phyloP scores from a whole-genome alignment of 2,329 filamentous ascomycete species.

The Colletotrichum tofieldiae region DNA sequence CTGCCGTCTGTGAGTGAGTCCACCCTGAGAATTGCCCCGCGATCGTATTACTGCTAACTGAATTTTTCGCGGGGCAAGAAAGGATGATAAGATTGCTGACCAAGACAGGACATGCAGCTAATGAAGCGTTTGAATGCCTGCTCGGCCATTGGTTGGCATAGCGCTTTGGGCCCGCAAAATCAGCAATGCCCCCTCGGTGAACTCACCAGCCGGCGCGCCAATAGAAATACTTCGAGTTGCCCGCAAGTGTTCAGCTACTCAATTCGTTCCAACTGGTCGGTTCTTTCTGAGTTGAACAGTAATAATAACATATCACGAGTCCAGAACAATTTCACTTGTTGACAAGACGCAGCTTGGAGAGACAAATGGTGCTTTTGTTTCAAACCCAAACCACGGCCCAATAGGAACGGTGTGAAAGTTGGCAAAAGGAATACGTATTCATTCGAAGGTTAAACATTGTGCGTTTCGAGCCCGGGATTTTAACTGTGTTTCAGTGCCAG shows the following conservation, averaged over 20 bases:
- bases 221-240: not conserved
- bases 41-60: conserved; percentile 30
- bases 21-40: conserved; percentile 28
- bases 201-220: too few species aligned
- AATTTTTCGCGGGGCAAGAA: conserved; percentile 40
- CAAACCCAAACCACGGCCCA: not conserved
- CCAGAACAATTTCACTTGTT: not conserved
- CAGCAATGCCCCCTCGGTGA: not conserved
- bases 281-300: not conserved
- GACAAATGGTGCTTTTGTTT: not conserved
- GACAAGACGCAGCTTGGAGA: not conserved
- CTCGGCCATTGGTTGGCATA: not conserved
- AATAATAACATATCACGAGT: not conserved
- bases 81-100: conserved; percentile 28
- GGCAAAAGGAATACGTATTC: not conserved
- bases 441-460: not conserved
- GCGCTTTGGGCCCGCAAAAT: not conserved
- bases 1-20: conserved; percentile 13
- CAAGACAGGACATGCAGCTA: conserved; percentile 28
- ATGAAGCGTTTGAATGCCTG: not conserved
- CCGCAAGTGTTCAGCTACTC: not conserved
- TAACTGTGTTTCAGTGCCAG: not conserved
- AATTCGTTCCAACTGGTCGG: not conserved
- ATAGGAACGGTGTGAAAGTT: not conserved
- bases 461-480: not conserved